Conservation (phyloP, 495 filamentous ascomycete genomes). For the Aspergillus biplanus region DNA sequence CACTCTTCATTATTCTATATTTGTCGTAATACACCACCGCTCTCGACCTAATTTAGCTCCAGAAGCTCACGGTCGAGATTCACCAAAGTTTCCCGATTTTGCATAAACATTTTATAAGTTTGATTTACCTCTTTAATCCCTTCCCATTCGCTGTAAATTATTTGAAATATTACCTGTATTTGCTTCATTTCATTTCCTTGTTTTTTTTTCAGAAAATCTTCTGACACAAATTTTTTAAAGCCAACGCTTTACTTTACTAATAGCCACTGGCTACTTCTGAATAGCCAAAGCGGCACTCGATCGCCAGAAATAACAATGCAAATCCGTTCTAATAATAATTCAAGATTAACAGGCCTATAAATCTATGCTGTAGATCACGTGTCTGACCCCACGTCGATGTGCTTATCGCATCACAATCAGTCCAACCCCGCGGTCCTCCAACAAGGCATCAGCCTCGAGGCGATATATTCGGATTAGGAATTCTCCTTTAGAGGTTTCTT, state of each 20-base stretch:
- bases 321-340: neutral
- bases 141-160: constrained; percentile 24
- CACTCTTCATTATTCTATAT: neutral
- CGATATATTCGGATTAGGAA: no score
- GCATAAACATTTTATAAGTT: neutral
- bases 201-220: neutral
- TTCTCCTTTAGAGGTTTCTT: neutral
- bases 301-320: neutral
- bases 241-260: neutral
- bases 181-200: constrained; percentile 2
- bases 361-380: constrained; percentile 19
- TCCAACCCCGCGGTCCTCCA: neutral
- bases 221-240: neutral
- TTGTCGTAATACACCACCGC: neutral
- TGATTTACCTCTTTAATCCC: constrained; percentile 5
- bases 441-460: no score
- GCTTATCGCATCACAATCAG: constrained; percentile 5
- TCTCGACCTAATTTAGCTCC: neutral
- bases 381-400: constrained; percentile 12
- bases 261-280: neutral
- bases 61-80: neutral
- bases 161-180: constrained; percentile 15
- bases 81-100: neutral
- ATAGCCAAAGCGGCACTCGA: neutral
- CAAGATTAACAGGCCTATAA: neutral